phyloP scores from a whole-genome alignment of 2,329 filamentous ascomycete genomes.

The Cladosporium sp. region DNA sequence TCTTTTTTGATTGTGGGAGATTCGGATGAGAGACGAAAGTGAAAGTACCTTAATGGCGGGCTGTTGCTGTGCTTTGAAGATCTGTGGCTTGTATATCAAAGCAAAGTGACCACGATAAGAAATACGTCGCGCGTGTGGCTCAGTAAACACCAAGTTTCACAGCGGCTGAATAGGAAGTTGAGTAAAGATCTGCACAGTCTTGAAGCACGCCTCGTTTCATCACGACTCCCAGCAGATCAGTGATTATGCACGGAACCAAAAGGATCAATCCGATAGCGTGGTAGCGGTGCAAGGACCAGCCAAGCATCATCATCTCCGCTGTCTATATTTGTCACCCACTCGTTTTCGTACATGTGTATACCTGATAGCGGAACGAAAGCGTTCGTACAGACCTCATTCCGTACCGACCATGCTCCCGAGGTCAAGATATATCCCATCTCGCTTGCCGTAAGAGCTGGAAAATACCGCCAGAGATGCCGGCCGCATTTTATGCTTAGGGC shows the following conservation, averaged over 20 bases:
- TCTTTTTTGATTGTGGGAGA: background rate
- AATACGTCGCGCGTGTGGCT: too few relatives aligned
- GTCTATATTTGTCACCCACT: background rate
- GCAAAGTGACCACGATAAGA: too few relatives aligned
- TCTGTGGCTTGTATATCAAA: too few relatives aligned
- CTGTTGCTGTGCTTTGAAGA: too few relatives aligned
- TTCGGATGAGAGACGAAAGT: too few relatives aligned
- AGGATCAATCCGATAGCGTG: background rate
- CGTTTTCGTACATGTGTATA: background rate
- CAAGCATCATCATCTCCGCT: constrained; percentile 6
- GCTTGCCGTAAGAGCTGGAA: background rate
- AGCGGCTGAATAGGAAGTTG: too few relatives aligned
- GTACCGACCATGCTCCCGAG: background rate
- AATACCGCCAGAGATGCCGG: background rate
- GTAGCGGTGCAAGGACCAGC: background rate
- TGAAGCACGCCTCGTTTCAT: background rate
- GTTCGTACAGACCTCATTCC: background rate
- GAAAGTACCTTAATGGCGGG: too few relatives aligned
- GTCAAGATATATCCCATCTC: background rate
- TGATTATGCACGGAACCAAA: background rate
- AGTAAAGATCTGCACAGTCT: background rate
- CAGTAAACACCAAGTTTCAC: too few relatives aligned
- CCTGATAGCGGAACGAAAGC: background rate
- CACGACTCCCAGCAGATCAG: background rate
- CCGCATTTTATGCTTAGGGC: background rate